Percentiles rank a stretch among this genome's conserved stretches.
Evolutionary conservation across 2,329 filamentous ascomycete genomes (phyloP).

Genomic region (Beauveria brongniartii): DNA sequence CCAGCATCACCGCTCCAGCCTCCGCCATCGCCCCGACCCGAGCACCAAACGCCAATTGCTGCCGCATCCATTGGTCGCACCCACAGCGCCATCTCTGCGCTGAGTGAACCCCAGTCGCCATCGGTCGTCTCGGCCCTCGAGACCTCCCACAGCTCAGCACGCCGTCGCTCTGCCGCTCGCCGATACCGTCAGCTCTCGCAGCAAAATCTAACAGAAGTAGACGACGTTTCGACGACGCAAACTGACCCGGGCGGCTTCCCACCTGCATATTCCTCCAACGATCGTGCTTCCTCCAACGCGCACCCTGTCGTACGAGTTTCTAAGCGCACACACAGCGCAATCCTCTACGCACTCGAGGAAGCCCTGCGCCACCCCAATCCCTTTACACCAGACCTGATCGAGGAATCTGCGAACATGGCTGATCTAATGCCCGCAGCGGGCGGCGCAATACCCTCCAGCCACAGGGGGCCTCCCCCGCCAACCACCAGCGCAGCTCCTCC

Average conservation of each 20-base stretch:
- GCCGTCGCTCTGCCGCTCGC: slow-evolving; percentile 16
- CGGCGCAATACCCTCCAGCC: slow-evolving; percentile 45
- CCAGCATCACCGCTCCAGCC: slow-evolving; percentile 44
- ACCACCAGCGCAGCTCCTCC: slow-evolving; percentile 29
- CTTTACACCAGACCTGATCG: slow-evolving; percentile 75
- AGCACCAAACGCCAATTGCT: slow-evolving; percentile 35
- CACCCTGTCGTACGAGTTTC: slow-evolving; percentile 60
- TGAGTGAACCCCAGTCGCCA: slow-evolving; percentile 9
- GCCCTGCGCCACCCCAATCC: slow-evolving; percentile 72
- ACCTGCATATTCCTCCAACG: slow-evolving; percentile 23
- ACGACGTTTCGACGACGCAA: slow-evolving; percentile 30
- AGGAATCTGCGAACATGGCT: slow-evolving; percentile 90
- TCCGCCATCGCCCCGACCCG: slow-evolving; percentile 32
- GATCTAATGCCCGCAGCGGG: slow-evolving; percentile 53
- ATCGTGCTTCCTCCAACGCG: slow-evolving; percentile 25
- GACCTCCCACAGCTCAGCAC: slow-evolving; percentile 20
- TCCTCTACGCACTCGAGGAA: slow-evolving; percentile 88
- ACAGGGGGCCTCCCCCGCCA: not conserved
- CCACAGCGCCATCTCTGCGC: slow-evolving; percentile 27
- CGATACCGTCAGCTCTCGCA: slow-evolving; percentile 35
- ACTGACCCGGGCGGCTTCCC: slow-evolving; percentile 19
- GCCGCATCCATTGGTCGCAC: slow-evolving; percentile 41
- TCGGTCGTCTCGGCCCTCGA: slow-evolving; percentile 31
- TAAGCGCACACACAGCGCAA: slow-evolving; percentile 76
- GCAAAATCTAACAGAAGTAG: slow-evolving; percentile 41